Evolutionary conservation across 1,139 yeast genomes (phyloP).

Genomic region (Kodamaea ohmeri): DNA sequence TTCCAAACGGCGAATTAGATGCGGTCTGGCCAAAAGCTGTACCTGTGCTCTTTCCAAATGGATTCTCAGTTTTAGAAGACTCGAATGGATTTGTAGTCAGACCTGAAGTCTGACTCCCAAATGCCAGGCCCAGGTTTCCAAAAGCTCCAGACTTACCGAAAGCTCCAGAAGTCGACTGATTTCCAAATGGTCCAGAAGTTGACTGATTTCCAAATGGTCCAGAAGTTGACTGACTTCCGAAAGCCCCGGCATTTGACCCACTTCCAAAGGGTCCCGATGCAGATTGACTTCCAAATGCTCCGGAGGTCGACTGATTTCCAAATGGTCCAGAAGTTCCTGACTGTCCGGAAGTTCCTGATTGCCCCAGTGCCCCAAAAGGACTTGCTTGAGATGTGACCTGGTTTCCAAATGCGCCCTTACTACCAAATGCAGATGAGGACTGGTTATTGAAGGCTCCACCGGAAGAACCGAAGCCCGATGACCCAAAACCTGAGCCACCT

Average conservation of each 20-base stretch:
- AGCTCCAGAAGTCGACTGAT: neutral
- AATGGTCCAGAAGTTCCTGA: slow-evolving; percentile 10
- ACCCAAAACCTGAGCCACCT: neutral
- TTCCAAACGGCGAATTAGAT: neutral
- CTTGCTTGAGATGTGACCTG: slow-evolving; percentile 3
- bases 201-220: neutral
- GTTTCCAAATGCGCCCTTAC: neutral
- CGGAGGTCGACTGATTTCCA: slow-evolving; percentile 9
- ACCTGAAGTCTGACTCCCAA: neutral
- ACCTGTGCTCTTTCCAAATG: neutral
- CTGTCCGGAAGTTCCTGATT: neutral
- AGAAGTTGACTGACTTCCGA: slow-evolving; percentile 8
- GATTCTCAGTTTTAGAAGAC: neutral
- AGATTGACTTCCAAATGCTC: neutral
- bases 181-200: neutral
- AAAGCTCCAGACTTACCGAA: neutral
- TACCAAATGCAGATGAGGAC: slow-evolving; percentile 14
- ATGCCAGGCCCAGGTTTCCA: neutral
- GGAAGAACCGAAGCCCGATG: neutral
- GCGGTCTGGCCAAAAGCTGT: neutral
- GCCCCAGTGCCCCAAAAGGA: slow-evolving; percentile 13
- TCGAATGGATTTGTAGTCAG: neutral
- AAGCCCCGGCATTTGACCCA: slow-evolving; percentile 5
- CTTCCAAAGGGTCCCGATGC: slow-evolving; percentile 7
- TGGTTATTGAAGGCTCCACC: slow-evolving; percentile 13